Evolutionary conservation across 192 early-diverging fungal genomes (phyloP).

Genomic region (Podila horticola): DNA sequence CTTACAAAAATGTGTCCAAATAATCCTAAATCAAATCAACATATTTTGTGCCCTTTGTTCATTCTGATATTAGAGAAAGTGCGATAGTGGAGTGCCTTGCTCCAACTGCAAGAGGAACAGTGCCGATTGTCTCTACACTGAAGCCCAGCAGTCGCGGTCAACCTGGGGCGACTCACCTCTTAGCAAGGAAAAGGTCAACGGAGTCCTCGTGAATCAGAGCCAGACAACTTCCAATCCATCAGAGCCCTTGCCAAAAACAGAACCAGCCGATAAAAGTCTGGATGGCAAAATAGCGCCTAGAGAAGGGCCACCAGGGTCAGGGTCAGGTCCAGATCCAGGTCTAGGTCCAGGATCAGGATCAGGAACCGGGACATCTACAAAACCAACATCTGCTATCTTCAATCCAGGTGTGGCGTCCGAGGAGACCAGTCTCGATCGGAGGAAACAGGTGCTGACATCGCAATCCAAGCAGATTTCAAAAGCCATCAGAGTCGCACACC

Average conservation of each 20-base stretch:
- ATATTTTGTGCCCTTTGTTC: background rate
- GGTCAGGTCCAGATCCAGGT: background rate
- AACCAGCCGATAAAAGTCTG: background rate
- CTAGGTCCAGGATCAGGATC: background rate
- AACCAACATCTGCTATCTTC: background rate
- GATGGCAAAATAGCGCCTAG: background rate
- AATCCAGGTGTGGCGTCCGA: conserved; percentile 24
- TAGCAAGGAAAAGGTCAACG: conserved; percentile 39
- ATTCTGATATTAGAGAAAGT: conserved; percentile 21
- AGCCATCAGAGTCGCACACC: conserved; percentile 24
- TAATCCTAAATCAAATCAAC: too few relatives aligned
- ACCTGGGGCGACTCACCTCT: conserved; percentile 48
- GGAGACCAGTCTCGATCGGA: conserved; percentile 8
- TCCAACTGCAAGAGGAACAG: conserved; percentile 51
- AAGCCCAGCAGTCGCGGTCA: conserved; percentile 48
- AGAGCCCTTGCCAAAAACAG: background rate
- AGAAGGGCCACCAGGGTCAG: background rate
- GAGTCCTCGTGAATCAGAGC: conserved; percentile 6
- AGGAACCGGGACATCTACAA: background rate
- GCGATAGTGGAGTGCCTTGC: conserved; percentile 47
- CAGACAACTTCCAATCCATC: background rate
- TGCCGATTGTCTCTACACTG: conserved; percentile 42
- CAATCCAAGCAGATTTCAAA: conserved; percentile 44
- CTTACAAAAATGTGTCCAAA: too few relatives aligned
- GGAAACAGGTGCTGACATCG: conserved; percentile 13